Conservation (phyloP, 495 filamentous ascomycete genomes). For the Ramalina intermedia region DNA sequence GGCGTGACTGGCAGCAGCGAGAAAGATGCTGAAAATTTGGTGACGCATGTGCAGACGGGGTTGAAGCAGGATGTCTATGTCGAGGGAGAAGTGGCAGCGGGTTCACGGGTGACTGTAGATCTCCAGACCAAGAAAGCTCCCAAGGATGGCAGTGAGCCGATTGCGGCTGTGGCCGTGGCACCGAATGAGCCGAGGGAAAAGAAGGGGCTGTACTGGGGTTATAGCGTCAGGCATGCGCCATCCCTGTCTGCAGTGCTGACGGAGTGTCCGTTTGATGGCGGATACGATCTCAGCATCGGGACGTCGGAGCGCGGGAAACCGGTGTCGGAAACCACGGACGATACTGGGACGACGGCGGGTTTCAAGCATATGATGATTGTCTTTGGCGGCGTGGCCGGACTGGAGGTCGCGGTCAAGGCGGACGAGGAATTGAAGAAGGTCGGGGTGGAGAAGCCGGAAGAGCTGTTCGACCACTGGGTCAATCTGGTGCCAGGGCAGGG, state of each 20-base stretch:
- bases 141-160: neutral
- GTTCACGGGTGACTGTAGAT: constrained; percentile 51
- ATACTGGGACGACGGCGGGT: constrained; percentile 9
- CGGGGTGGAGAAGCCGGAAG: constrained; percentile 37
- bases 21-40: neutral
- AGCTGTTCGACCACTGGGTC: constrained; percentile 66
- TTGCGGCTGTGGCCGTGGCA: constrained; percentile 32
- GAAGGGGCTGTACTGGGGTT: constrained; percentile 68
- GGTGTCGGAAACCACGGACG: constrained; percentile 24
- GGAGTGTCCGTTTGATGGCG: constrained; percentile 43
- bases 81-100: constrained; percentile 35
- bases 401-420: constrained; percentile 53
- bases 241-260: constrained; percentile 53
- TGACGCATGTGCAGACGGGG: constrained; percentile 16
- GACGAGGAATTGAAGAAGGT: constrained; percentile 44
- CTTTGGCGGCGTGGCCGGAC: constrained; percentile 58
- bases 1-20: constrained; percentile 37
- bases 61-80: constrained; percentile 32
- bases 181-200: constrained; percentile 48
- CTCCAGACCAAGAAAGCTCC: constrained; percentile 24
- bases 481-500: constrained; percentile 62
- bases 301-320: constrained; percentile 57
- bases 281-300: constrained; percentile 56
- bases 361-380: constrained; percentile 57
- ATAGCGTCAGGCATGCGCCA: constrained; percentile 40